Evolutionary conservation across 306 rosid species (phyloP).

Genomic region (Corylus americana): DNA sequence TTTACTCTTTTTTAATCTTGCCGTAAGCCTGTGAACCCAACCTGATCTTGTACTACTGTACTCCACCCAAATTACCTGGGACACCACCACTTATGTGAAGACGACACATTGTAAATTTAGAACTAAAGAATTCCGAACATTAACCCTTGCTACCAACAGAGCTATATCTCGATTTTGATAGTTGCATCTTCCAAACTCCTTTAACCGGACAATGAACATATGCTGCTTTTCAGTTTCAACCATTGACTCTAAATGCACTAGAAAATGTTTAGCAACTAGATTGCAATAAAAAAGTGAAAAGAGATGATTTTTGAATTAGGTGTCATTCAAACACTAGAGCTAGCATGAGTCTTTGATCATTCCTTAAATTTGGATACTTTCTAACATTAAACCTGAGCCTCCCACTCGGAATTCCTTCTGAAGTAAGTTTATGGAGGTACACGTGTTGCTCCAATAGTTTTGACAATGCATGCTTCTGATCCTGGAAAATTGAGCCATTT

Average conservation of each 20-base stretch:
- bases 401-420: neutral
- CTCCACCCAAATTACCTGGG: no score
- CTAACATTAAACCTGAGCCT: neutral
- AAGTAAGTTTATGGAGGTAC: neutral
- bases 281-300: neutral
- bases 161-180: neutral
- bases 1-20: neutral
- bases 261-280: neutral
- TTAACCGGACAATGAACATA: neutral
- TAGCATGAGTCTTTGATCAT: neutral
- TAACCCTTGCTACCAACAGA: neutral
- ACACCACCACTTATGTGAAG: neutral
- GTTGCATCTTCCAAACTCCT: neutral
- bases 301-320: neutral
- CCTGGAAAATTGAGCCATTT: neutral
- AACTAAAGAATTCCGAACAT: no score
- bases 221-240: neutral
- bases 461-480: neutral
- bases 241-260: neutral
- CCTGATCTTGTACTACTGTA: neutral
- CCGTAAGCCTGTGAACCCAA: neutral
- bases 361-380: neutral
- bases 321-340: neutral
- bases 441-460: neutral
- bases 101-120: neutral